Percentiles rank a stretch among this genome's conserved stretches.
Evolutionary conservation across 768 basidiomycete species (phyloP).

Genomic region (Chalciporus piperatus): DNA sequence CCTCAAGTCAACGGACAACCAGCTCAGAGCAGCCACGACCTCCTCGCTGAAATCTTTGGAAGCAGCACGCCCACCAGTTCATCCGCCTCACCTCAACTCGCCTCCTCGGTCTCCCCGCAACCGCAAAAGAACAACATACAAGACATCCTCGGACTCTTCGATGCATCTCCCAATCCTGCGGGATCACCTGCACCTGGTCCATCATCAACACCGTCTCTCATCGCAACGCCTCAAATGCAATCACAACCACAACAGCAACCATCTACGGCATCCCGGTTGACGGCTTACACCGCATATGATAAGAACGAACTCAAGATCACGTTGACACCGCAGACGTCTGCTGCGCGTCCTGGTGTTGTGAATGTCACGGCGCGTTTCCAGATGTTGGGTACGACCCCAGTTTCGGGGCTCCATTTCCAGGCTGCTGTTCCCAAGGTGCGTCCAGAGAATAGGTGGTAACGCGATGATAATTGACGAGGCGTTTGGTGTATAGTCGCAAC

Average conservation of each 20-base stretch:
- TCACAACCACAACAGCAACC: slow-evolving; percentile 32
- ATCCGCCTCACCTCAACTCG: slow-evolving; percentile 28
- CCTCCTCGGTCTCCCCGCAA: slow-evolving; percentile 41
- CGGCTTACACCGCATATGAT: slow-evolving; percentile 85
- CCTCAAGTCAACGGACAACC: slow-evolving; percentile 43
- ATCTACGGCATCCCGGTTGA: slow-evolving; percentile 47
- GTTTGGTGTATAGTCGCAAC: slow-evolving; percentile 69
- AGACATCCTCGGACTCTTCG: slow-evolving; percentile 91
- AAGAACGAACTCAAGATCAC: slow-evolving; percentile 89
- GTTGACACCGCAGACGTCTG: slow-evolving; percentile 81
- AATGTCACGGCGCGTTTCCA: slow-evolving; percentile 91
- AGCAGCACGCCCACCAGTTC: slow-evolving; percentile 33
- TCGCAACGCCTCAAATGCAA: slow-evolving; percentile 38
- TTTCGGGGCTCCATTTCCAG: slow-evolving; percentile 82
- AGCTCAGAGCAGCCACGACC: slow-evolving; percentile 70
- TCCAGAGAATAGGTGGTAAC: neutral
- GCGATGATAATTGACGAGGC: neutral
- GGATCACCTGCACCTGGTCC: slow-evolving; percentile 12
- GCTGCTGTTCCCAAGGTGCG: slow-evolving; percentile 93
- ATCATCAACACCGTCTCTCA: slow-evolving; percentile 34
- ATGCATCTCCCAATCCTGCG: slow-evolving; percentile 41
- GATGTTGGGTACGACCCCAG: slow-evolving; percentile 50
- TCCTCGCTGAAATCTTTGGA: slow-evolving; percentile 93
- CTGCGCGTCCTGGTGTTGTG: slow-evolving; percentile 81
- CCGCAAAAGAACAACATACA: slow-evolving; percentile 65